phyloP scores from a whole-genome alignment of 352 stramenopile species.

The Phytophthora megakarya region DNA sequence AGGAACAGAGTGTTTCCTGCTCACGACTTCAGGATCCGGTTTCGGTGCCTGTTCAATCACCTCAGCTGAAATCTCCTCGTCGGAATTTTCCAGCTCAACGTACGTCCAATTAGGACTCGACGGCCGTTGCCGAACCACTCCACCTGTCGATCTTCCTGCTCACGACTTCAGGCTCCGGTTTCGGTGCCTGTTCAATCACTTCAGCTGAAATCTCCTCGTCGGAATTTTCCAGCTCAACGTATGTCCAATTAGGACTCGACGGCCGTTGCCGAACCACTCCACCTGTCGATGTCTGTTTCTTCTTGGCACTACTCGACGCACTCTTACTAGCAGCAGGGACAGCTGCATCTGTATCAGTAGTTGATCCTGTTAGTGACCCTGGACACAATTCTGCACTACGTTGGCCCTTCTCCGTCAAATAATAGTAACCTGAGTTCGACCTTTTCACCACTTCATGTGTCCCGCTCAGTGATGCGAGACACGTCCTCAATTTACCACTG shows the following conservation, averaged over 20 bases:
- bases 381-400: constrained; percentile 57
- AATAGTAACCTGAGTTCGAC: constrained; percentile 48
- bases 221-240: constrained; percentile 52
- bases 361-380: constrained; percentile 21
- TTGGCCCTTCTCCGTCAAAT: constrained; percentile 59
- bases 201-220: constrained; percentile 31
- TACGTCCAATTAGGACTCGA: constrained; percentile 30
- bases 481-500: constrained; percentile 55
- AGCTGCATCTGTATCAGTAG: neutral
- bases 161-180: constrained; percentile 29
- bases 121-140: constrained; percentile 4
- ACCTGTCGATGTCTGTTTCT: neutral
- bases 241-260: constrained; percentile 28
- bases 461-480: constrained; percentile 54
- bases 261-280: constrained; percentile 6
- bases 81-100: constrained; percentile 54
- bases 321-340: neutral
- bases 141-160: constrained; percentile 2
- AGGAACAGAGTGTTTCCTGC: neutral
- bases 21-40: constrained; percentile 26
- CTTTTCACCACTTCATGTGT: constrained; percentile 66
- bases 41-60: constrained; percentile 4
- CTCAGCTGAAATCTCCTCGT: constrained; percentile 25
- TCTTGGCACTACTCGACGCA: neutral
- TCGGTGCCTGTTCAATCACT: neutral